A percentile compares a stretch with the other conserved stretches of the same genome.
These are phyloP conservation scores for Cadophora malorum DNA, from an alignment of 2,329 filamentous ascomycete species.

Conservation along the genomic window DNA sequence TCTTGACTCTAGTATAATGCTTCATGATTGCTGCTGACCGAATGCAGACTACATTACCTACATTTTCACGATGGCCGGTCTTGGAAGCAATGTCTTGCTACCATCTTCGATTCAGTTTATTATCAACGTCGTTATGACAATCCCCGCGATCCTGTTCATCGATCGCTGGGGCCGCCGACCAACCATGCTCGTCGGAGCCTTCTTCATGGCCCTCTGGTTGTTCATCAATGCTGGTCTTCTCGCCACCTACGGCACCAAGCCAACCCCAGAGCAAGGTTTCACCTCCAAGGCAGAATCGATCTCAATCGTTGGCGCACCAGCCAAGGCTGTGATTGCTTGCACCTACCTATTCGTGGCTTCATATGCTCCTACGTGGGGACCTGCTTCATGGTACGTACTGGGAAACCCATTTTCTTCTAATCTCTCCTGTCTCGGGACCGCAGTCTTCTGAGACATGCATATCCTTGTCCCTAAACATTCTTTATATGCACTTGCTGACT, in stretches of 20 bases:
- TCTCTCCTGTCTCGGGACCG: too few species aligned
- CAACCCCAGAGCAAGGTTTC: conserved; percentile 46
- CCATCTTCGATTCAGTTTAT: conserved; percentile 76
- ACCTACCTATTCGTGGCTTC: conserved; percentile 69
- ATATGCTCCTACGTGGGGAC: conserved; percentile 59
- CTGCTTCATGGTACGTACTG: conserved; percentile 48
- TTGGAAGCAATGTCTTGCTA: conserved; percentile 64
- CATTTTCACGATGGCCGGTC: conserved; percentile 74
- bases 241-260: conserved; percentile 50
- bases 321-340: conserved; percentile 66
- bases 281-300: conserved; percentile 52
- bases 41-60: conserved; percentile 56
- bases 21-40: conserved; percentile 47
- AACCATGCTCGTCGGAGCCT: conserved; percentile 65
- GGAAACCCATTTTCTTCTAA: too few species aligned
- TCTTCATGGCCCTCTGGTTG: conserved; percentile 49
- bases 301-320: conserved; percentile 54
- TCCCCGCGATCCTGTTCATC: conserved; percentile 76
- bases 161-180: conserved; percentile 77
- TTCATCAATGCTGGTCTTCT: conserved; percentile 55
- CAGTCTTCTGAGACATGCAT: too few species aligned
- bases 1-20: conserved; percentile 40
- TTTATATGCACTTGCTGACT: too few species aligned
- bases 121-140: conserved; percentile 81
- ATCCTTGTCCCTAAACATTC: too few species aligned